phyloP scores from a whole-genome alignment of 148 eudicot genomes.

The Fagopyrum esculentum region DNA sequence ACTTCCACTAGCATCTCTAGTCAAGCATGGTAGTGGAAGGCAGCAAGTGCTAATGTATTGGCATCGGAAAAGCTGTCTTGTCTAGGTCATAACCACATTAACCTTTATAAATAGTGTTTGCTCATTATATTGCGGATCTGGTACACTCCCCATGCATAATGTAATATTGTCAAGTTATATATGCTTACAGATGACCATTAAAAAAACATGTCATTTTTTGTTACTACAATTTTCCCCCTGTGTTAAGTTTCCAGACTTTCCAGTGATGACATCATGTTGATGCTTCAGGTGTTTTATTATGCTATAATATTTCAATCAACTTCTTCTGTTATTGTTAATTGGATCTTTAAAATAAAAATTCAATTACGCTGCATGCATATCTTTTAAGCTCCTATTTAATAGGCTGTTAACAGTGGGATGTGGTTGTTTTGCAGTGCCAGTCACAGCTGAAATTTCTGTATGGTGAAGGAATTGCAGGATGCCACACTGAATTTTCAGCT shows the following conservation, averaged over 20 bases:
- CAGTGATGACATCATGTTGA: background rate
- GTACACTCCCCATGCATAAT: background rate
- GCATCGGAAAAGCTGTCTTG: background rate
- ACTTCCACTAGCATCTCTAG: background rate
- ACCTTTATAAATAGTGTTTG: background rate
- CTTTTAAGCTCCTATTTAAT: background rate
- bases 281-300: background rate
- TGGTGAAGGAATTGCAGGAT: slow-evolving; percentile 85
- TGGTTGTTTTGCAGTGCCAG: slow-evolving; percentile 61
- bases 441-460: slow-evolving; percentile 82
- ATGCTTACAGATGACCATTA: background rate
- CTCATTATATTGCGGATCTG: background rate
- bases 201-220: background rate
- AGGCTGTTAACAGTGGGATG: background rate
- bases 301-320: background rate
- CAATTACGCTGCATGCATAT: background rate
- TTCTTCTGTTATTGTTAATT: background rate
- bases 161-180: background rate
- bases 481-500: slow-evolving; percentile 85
- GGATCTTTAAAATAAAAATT: background rate
- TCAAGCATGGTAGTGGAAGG: background rate
- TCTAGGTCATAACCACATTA: background rate
- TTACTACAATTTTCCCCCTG: background rate
- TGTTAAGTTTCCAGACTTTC: background rate
- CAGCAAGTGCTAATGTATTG: background rate